A percentile compares a stretch with the other conserved stretches of the same genome.
Evolutionary conservation across 148 eudicot genomes (phyloP).

Genomic region (Cornus suecica): DNA sequence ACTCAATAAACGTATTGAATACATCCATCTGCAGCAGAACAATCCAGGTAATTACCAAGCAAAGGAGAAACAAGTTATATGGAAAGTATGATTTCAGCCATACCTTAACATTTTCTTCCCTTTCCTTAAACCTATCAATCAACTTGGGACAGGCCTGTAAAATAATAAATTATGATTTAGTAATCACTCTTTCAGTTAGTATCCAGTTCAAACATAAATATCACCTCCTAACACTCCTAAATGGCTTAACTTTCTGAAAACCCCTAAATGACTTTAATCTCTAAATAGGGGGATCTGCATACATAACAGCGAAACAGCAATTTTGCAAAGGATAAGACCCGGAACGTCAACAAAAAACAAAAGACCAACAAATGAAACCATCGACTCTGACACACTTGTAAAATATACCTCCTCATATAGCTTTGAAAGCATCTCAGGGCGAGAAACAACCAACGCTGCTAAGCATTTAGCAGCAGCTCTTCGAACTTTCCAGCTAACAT

Average conservation of each 20-base stretch:
- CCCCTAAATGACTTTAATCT: neutral
- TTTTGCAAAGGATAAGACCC: neutral
- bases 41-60: conserved; percentile 7
- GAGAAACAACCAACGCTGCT: conserved; percentile 85
- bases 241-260: too few relatives aligned
- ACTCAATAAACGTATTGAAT: conserved; percentile 93
- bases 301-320: neutral
- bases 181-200: neutral
- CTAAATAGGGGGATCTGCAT: neutral
- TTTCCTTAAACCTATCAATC: conserved; percentile 91
- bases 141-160: conserved; percentile 91
- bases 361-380: neutral
- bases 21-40: conserved; percentile 79
- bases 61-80: neutral
- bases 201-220: neutral
- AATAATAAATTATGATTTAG: neutral
- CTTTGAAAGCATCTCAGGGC: conserved; percentile 92
- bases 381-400: neutral
- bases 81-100: conserved; percentile 8
- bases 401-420: conserved; percentile 71
- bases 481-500: conserved; percentile 97
- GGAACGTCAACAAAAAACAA: neutral
- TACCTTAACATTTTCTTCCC: conserved; percentile 98
- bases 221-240: neutral
- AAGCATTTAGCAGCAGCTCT: conserved; percentile 99